Evolutionary conservation across 2,329 filamentous ascomycete genomes (phyloP).

Genomic region (Leptoxyphium fumago): DNA sequence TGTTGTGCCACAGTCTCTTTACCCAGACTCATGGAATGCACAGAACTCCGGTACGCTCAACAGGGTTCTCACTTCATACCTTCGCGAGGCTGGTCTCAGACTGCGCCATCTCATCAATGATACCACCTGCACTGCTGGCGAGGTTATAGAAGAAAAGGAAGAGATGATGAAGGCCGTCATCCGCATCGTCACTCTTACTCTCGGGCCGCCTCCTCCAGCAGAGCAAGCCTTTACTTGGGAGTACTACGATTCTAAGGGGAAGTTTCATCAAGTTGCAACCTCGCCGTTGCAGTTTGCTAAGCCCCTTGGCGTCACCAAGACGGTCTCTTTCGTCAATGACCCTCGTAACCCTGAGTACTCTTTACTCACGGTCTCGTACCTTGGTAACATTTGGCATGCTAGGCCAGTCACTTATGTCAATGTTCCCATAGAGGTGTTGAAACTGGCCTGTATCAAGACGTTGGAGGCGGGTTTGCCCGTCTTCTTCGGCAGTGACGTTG

Average conservation of each 20-base stretch:
- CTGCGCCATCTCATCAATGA: slow-evolving; percentile 44
- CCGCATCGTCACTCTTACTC: slow-evolving; percentile 63
- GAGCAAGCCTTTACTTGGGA: slow-evolving; percentile 63
- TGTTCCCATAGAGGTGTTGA: slow-evolving; percentile 59
- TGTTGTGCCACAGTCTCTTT: slow-evolving; percentile 61
- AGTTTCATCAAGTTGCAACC: slow-evolving; percentile 45
- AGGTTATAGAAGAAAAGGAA: slow-evolving; percentile 44
- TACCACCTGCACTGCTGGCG: slow-evolving; percentile 20
- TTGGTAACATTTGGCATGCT: slow-evolving; percentile 71
- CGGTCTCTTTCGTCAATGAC: slow-evolving; percentile 76
- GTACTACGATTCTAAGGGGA: slow-evolving; percentile 55
- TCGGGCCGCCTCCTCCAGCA: slow-evolving; percentile 63
- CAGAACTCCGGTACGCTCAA: slow-evolving; percentile 57
- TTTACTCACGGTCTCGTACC: slow-evolving; percentile 59
- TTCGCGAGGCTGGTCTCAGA: slow-evolving; percentile 68
- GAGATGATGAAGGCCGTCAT: slow-evolving; percentile 70
- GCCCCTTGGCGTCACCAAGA: slow-evolving; percentile 49
- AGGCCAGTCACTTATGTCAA: slow-evolving; percentile 69
- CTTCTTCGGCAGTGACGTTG: slow-evolving; percentile 82
- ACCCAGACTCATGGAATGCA: slow-evolving; percentile 71
- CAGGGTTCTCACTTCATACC: slow-evolving; percentile 62
- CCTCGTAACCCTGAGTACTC: slow-evolving; percentile 61
- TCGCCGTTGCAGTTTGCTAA: slow-evolving; percentile 60
- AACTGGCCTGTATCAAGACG: slow-evolving; percentile 61
- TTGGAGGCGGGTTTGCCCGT: slow-evolving; percentile 63